phyloP scores from a whole-genome alignment of 768 basidiomycete species.

The Podaxis sp. region DNA sequence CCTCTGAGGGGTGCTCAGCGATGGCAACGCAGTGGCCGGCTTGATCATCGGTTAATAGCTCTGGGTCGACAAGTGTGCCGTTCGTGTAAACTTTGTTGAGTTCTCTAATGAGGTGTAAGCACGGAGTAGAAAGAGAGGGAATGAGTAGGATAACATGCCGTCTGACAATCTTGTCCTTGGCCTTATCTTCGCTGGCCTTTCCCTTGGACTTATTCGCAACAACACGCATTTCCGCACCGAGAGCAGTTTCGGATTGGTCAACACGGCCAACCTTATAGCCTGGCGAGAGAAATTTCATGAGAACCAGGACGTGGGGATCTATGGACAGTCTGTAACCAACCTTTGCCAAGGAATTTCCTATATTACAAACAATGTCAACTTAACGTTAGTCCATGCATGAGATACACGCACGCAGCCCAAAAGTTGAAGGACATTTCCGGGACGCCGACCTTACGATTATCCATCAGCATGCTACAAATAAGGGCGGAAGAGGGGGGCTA shows the following conservation, averaged over 20 bases:
- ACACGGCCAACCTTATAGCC: constrained; percentile 96
- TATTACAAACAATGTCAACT: background rate
- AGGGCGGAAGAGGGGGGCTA: constrained; percentile 29
- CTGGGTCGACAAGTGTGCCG: constrained; percentile 91
- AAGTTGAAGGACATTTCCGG: constrained; percentile 93
- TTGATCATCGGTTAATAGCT: constrained; percentile 88
- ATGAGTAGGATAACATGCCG: constrained; percentile 41
- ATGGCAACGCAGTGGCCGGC: constrained; percentile 94
- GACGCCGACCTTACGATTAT: constrained; percentile 73
- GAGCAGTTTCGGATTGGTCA: constrained; percentile 94
- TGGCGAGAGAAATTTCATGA: constrained; percentile 23
- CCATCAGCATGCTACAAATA: constrained; percentile 1
- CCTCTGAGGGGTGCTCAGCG: constrained; percentile 57
- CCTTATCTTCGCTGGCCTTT: constrained; percentile 59
- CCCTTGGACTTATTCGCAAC: constrained; percentile 66
- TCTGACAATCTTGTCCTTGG: constrained; percentile 85
- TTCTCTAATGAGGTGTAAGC: constrained; percentile 49
- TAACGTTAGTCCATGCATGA: background rate
- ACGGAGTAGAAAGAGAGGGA: background rate
- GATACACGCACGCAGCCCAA: constrained; percentile 75
- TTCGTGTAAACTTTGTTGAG: constrained; percentile 96
- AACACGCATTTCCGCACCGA: constrained; percentile 94
- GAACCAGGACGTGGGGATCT: background rate
- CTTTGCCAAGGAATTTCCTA: constrained; percentile 84
- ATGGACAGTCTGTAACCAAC: constrained; percentile 28